Conservation (phyloP, 305 asterid species). For the Nicotiana rustica region DNA sequence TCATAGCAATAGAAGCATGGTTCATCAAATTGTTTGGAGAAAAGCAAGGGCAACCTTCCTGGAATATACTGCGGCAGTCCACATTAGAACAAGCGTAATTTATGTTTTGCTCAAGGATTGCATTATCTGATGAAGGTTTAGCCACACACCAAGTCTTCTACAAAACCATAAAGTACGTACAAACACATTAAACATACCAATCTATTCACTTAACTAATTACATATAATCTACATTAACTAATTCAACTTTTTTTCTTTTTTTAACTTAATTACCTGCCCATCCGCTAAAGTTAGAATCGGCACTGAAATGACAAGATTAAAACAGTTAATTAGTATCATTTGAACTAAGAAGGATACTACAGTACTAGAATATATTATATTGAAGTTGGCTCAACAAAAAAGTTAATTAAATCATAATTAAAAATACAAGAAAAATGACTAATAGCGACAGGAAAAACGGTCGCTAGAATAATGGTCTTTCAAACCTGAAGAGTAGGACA, state of each 20-base stretch:
- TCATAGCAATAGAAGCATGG: conserved; percentile 81
- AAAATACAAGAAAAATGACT: neutral
- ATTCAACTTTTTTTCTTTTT: neutral
- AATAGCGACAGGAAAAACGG: neutral
- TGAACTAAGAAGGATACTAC: neutral
- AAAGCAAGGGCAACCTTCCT: conserved; percentile 50
- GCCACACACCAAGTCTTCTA: conserved; percentile 79
- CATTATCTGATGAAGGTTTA: conserved; percentile 58
- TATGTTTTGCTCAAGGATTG: conserved; percentile 36
- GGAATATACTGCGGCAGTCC: conserved; percentile 45
- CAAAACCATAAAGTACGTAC: conserved; percentile 23
- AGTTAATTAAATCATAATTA: neutral
- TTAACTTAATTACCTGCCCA: conserved; percentile 40
- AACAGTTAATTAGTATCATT: neutral
- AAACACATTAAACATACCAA: neutral
- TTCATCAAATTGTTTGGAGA: conserved; percentile 46
- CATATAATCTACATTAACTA: neutral
- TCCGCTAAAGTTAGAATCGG: conserved; percentile 31
- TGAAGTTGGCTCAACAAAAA: neutral
- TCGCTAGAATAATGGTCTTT: neutral
- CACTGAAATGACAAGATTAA: conserved; percentile 37
- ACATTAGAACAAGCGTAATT: conserved; percentile 53
- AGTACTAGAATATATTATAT: neutral
- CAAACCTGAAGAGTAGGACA: conserved; percentile 46
- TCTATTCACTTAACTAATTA: neutral